These are phyloP conservation scores for Vaccinium macrocarpon DNA, from an alignment of 148 eudicot species.

Conservation along the genomic window DNA sequence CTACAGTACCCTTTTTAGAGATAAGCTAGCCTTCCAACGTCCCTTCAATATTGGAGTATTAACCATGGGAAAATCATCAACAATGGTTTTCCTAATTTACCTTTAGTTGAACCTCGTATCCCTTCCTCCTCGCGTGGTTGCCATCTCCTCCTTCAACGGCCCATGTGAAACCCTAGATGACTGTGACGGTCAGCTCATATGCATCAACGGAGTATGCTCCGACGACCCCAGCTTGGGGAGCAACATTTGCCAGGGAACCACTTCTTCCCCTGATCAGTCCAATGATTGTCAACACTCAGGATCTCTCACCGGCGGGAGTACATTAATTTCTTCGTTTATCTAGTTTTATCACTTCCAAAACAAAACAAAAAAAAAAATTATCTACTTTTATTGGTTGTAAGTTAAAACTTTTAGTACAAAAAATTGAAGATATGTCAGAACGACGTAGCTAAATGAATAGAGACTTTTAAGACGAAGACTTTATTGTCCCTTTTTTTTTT, in stretches of 20 bases:
- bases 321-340: no score
- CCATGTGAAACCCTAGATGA: conserved; percentile 24
- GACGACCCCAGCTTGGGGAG: conserved; percentile 26
- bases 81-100: neutral
- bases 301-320: neutral
- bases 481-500: no score
- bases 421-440: no score
- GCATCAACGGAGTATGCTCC: conserved; percentile 22
- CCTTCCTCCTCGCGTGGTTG: neutral
- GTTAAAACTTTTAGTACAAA: no score
- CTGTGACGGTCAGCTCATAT: conserved; percentile 26
- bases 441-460: no score
- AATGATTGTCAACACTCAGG: neutral
- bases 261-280: neutral
- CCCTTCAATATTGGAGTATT: no score
- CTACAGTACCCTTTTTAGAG: neutral
- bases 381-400: no score
- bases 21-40: neutral
- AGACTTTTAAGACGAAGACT: no score
- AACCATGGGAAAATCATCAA: neutral
- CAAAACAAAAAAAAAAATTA: no score
- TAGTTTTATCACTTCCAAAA: no score
- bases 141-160: conserved; percentile 25
- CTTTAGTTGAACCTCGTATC: neutral
- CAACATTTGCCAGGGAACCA: conserved; percentile 5